Conservation (phyloP, 176 grass and related monocot genomes). For the Lolium multiflorum region DNA sequence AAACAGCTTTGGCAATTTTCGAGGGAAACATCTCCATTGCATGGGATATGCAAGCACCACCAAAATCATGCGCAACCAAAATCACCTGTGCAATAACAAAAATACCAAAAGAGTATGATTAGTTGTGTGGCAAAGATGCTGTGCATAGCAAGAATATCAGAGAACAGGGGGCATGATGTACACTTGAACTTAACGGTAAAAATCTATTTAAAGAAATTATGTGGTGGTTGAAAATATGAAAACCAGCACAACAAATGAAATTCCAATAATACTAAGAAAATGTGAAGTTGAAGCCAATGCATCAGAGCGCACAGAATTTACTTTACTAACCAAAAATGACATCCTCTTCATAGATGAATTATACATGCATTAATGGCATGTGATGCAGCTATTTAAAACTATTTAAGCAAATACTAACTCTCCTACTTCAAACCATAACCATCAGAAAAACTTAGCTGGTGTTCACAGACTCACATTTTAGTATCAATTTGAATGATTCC, state of each 20-base stretch:
- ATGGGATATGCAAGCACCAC: slow-evolving; percentile 86
- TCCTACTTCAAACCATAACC: slow-evolving; percentile 3
- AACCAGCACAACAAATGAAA: neutral
- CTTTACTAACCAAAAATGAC: neutral
- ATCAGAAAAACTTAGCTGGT: neutral
- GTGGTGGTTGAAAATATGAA: slow-evolving; percentile 21
- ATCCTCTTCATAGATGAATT: slow-evolving; percentile 5
- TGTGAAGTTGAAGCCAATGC: neutral
- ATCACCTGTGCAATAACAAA: slow-evolving; percentile 67
- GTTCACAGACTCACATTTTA: neutral
- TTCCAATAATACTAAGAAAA: neutral
- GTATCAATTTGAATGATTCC: neutral
- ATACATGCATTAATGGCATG: neutral
- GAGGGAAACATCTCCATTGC: slow-evolving; percentile 83
- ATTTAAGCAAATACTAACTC: neutral
- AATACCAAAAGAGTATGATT: slow-evolving; percentile 25
- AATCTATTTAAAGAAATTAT: neutral
- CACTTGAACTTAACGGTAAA: slow-evolving; percentile 19
- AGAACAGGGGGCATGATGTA: slow-evolving; percentile 18
- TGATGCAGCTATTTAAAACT: neutral
- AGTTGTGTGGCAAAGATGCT: neutral
- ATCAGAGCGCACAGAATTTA: neutral
- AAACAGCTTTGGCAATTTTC: slow-evolving; percentile 84
- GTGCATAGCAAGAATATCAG: slow-evolving; percentile 1
- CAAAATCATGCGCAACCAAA: slow-evolving; percentile 93